Evolutionary conservation across 2,329 filamentous ascomycete species (phyloP).

Genomic region (Aspergillus vadensis): DNA sequence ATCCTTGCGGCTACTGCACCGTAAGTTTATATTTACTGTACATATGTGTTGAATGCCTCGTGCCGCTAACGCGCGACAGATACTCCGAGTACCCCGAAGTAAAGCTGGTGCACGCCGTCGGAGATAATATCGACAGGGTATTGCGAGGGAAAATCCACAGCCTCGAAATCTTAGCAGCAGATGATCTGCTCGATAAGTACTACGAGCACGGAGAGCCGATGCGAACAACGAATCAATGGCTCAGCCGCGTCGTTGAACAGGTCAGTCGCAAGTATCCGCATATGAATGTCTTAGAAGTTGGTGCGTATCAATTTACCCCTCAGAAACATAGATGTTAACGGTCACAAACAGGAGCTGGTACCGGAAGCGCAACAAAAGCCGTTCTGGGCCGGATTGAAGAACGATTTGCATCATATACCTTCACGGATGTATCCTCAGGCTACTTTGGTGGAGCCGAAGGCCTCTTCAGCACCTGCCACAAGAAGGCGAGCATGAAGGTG

Average conservation of each 20-base stretch:
- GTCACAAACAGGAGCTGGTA: slow-evolving; percentile 27
- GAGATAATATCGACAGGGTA: slow-evolving; percentile 9
- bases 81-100: slow-evolving; percentile 1
- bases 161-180: slow-evolving; percentile 40
- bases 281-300: slow-evolving; percentile 10
- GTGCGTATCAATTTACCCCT: slow-evolving; percentile 39
- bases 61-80: too few relatives aligned
- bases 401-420: slow-evolving; percentile 42
- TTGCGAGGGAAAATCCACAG: slow-evolving; percentile 35
- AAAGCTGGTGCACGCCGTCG: slow-evolving; percentile 8
- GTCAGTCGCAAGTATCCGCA: slow-evolving; percentile 43
- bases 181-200: slow-evolving; percentile 38
- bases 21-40: too few relatives aligned
- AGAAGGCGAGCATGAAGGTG: slow-evolving; percentile 34
- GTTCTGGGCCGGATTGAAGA: slow-evolving; percentile 38
- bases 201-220: slow-evolving; percentile 28
- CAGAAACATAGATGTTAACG: slow-evolving; percentile 34
- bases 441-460: slow-evolving; percentile 45
- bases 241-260: slow-evolving; percentile 23
- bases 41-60: too few relatives aligned
- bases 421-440: slow-evolving; percentile 48
- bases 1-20: too few relatives aligned
- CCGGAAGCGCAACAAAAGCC: slow-evolving; percentile 43
- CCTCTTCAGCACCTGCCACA: slow-evolving; percentile 25
- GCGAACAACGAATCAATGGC: slow-evolving; percentile 28